Evolutionary conservation across 495 filamentous ascomycete genomes (phyloP), one percentile per base, ranked within the genome.

Genomic region (Tetracladium setigerum): DNA sequence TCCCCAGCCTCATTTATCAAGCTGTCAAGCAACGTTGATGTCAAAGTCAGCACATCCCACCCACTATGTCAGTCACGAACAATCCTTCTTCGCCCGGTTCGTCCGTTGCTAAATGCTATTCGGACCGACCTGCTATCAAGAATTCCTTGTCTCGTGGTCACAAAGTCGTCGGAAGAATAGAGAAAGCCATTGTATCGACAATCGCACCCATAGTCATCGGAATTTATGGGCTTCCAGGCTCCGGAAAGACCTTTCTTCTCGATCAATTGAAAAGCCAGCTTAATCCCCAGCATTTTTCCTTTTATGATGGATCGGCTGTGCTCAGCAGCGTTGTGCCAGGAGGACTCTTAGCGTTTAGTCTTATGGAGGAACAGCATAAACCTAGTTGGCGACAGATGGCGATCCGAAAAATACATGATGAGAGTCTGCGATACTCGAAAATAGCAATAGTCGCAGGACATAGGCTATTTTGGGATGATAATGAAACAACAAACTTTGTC

Each of bases 181-280:
- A n/a, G n/a, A n/a, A n/a, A n/a, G n/a, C n/a, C n/a, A n/a, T n/a
- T n/a, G n/a, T n/a, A n/a, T n/a, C n/a, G n/a, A n/a, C n/a, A n/a
- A n/a, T n/a, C n/a, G n/a, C n/a, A n/a, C n/a, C n/a, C n/a, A n/a
- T 53, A 18, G 59, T 84, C 18, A 58, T 84, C 14, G 79, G 81
- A 15, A 37, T 84, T 9, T 84, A 83, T 53, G 82, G 78, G 18
- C 11, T 84, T 44, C 67, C 81, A 7, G 82, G 79, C n/a, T 72
- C 57, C 19, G 80, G 81, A 12, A 86, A 84, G 59, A 66, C 74
- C 5, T 68, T 53, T 48, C 47, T 82, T 10, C 50, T 81, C 18
- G 41, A 64, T 1, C 48, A 70, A 30, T 56, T 86, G 12, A 60
- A 66, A 54, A 1, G 61, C 13, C 34, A 61, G 30, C 62, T 77